Evolutionary conservation across 164 flowering plant genomes (phyloP).

Genomic region (Vitis riparia): DNA sequence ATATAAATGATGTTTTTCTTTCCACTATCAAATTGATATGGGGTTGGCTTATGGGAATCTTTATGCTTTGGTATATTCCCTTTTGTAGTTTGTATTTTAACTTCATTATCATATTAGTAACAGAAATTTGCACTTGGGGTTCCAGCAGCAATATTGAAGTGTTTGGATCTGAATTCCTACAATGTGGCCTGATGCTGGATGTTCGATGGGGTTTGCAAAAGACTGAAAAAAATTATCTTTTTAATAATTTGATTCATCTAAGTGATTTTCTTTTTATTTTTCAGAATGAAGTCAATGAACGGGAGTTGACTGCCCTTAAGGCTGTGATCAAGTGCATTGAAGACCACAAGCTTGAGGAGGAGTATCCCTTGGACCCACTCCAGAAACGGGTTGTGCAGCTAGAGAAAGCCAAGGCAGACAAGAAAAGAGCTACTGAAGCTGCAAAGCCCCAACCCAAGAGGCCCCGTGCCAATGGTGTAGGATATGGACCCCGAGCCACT

Average conservation of each 20-base stretch:
- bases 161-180: background rate
- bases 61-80: too few species aligned
- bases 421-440: conserved; percentile 79
- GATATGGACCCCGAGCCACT: conserved; percentile 52
- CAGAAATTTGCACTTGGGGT: background rate
- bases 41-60: too few species aligned
- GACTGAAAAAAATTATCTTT: background rate
- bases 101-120: background rate
- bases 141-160: background rate
- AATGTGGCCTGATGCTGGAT: background rate
- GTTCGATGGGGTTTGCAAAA: too few species aligned
- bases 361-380: conserved; percentile 72
- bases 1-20: too few species aligned
- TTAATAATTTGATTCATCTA: background rate
- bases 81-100: too few species aligned
- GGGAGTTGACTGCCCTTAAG: conserved; percentile 80
- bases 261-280: background rate
- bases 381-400: conserved; percentile 70
- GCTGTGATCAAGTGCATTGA: conserved; percentile 87
- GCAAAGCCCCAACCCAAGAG: conserved; percentile 92
- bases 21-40: too few species aligned
- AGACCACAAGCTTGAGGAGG: conserved; percentile 88
- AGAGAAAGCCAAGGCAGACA: conserved; percentile 95
- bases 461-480: conserved; percentile 79
- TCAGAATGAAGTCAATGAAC: conserved; percentile 80